Conservation (phyloP, 2,329 filamentous ascomycete species). For the Curvularia verruculosa region DNA sequence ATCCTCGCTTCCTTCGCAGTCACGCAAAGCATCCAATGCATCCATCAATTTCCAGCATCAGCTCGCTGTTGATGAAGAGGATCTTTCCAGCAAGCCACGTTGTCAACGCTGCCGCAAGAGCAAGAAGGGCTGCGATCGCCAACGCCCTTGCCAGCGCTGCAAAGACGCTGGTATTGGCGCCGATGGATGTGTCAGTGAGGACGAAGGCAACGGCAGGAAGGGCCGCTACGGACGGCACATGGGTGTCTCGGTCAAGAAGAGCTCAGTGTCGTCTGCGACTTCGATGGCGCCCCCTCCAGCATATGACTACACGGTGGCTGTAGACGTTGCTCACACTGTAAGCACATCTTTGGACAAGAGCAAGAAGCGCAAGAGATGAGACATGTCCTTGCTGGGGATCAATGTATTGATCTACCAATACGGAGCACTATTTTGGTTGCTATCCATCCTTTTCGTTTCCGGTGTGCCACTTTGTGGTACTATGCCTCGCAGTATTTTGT, state of each 20-base stretch:
- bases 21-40: constrained; percentile 76
- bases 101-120: constrained; percentile 99
- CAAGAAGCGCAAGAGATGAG: constrained; percentile 72
- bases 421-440: background rate
- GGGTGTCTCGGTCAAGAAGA: constrained; percentile 70
- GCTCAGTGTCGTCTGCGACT: constrained; percentile 19
- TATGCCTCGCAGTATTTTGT: constrained; percentile 13
- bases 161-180: constrained; percentile 92
- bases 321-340: constrained; percentile 25
- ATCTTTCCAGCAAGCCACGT: constrained; percentile 91
- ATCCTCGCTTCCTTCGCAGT: constrained; percentile 68
- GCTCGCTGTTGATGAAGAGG: constrained; percentile 76
- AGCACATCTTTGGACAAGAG: constrained; percentile 59
- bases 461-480: constrained; percentile 13
- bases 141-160: constrained; percentile 92
- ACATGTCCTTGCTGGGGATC: background rate
- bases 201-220: constrained; percentile 96
- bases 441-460: constrained; percentile 10
- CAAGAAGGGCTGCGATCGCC: constrained; percentile 98
- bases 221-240: constrained; percentile 81
- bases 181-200: constrained; percentile 95
- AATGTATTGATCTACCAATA: background rate
- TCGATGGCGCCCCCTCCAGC: constrained; percentile 47
- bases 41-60: constrained; percentile 70
- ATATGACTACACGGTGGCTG: constrained; percentile 39